Base-by-base conservation (phyloP, 805 yeast genomes). In the Cyberlindnera mississippiensis region DNA sequence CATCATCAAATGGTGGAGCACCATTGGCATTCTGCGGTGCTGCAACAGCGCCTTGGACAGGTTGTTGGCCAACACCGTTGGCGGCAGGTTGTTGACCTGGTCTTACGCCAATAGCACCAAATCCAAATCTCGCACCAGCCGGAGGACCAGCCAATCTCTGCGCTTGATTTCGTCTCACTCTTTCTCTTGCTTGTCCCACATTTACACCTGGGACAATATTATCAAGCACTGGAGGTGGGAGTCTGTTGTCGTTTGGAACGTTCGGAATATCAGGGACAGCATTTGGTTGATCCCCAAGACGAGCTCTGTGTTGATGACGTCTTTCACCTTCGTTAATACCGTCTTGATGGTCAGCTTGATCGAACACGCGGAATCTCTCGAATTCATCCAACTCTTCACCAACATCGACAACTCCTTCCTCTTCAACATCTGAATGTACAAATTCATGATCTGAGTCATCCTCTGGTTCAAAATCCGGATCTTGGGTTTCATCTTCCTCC, bases 381-480 rank as follows among this genome's bases (percentile, higher is more conserved):
- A 51, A 41, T 22, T 37, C 45, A 12, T 31, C 46, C 18, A 46
- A 51, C 26, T 38, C 45, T n/a, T 31, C 46, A 19, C 45, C 51
- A 8, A 54, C 52, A 4, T 45, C 50, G 8, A 39, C 51, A 8
- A 43, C 48, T 11, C 46, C 50, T 15, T 46, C 52, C 3, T 38
- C 40, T 11, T 48, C 45, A 19, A 38, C 41, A 16, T 33, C 44
- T 7, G 37, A 34, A 12, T 24, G 17, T 11, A n/a, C 7, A 17
- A 36, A 28, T n/a, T 51, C 44, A 14, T 22, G 37, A 12, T 41
- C 55, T 10, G 52, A 46, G 12, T 52, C 52, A 14, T 42, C 53
- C 11, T 51, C 59, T 15, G 56, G 57, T n/a, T 36, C 49, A 16
- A 57, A 55, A 45, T 62, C 62, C 7, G 61, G 61, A 38, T 62